Evolutionary conservation across 2,329 filamentous ascomycete species (phyloP).

Genomic region (Paraconiothyrium sp.): DNA sequence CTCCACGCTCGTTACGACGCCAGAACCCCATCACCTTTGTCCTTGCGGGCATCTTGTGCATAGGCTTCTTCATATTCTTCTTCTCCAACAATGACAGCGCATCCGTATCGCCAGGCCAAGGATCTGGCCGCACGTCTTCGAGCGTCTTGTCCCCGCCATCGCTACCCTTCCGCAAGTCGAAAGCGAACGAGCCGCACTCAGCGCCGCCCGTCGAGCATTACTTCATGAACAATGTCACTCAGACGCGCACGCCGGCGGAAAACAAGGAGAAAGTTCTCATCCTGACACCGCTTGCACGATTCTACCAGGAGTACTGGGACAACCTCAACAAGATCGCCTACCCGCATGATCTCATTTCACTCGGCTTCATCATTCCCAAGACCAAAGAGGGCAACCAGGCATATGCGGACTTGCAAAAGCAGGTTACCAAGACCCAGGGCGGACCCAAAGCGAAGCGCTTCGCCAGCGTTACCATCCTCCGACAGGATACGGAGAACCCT

Average conservation of each 20-base stretch:
- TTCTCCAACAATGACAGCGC: conserved; percentile 70
- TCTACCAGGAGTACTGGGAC: conserved; percentile 96
- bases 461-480: conserved; percentile 90
- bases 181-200: conserved; percentile 62
- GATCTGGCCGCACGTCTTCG: conserved; percentile 66
- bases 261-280: conserved; percentile 90
- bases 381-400: conserved; percentile 91
- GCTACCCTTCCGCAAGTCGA: conserved; percentile 75
- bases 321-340: conserved; percentile 86
- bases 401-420: conserved; percentile 81
- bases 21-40: conserved; percentile 79
- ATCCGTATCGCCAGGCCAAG: conserved; percentile 58
- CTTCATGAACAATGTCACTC: conserved; percentile 93
- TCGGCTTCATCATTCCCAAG: conserved; percentile 96
- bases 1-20: conserved; percentile 76
- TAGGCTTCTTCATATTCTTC: conserved; percentile 67
- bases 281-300: conserved; percentile 89
- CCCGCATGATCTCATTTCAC: conserved; percentile 91
- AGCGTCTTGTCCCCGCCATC: conserved; percentile 79
- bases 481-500: conserved; percentile 92
- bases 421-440: conserved; percentile 85
- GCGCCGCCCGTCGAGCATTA: conserved; percentile 92
- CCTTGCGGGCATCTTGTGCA: conserved; percentile 75
- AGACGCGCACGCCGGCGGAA: conserved; percentile 75
- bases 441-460: conserved; percentile 84